Percentiles rank a stretch among this genome's conserved stretches.
Evolutionary conservation across 2,329 filamentous ascomycete genomes (phyloP).

Genomic region (Colletotrichum chrysophilum): DNA sequence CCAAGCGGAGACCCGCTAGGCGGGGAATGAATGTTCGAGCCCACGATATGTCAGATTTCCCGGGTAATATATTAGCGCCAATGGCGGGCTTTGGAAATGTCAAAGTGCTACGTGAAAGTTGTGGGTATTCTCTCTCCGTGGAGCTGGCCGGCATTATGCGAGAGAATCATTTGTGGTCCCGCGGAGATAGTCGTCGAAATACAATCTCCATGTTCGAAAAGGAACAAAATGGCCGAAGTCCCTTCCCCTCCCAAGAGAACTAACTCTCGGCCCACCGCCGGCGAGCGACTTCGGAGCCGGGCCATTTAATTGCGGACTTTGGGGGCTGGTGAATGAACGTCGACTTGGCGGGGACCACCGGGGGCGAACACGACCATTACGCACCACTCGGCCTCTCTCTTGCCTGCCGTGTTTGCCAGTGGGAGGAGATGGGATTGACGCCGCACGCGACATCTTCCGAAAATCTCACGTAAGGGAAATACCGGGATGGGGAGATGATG

Average conservation of each 20-base stretch:
- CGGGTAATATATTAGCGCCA: background rate
- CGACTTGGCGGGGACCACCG: background rate
- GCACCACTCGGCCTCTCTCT: background rate
- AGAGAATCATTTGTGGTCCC: background rate
- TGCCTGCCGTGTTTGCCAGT: background rate
- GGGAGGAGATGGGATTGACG: background rate
- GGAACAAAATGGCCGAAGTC: background rate
- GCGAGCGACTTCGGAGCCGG: slow-evolving; percentile 1
- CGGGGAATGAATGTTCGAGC: background rate
- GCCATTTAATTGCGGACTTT: background rate
- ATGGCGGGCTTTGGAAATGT: background rate
- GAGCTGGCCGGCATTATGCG: background rate
- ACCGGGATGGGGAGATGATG: slow-evolving; percentile 6
- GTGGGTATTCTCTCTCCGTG: background rate
- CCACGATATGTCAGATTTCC: background rate
- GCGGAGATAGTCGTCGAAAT: background rate
- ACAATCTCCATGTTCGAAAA: background rate
- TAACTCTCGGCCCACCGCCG: background rate
- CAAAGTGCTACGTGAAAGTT: background rate
- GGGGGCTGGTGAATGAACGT: background rate
- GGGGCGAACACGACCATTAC: background rate
- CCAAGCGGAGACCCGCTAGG: background rate
- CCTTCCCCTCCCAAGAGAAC: background rate
- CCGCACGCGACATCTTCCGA: slow-evolving; percentile 6
- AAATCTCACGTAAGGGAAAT: slow-evolving; percentile 15